A percentile compares a stretch with the other conserved stretches of the same genome.
Conservation (phyloP, 2,329 filamentous ascomycete species). For the Lachnellula arida region DNA sequence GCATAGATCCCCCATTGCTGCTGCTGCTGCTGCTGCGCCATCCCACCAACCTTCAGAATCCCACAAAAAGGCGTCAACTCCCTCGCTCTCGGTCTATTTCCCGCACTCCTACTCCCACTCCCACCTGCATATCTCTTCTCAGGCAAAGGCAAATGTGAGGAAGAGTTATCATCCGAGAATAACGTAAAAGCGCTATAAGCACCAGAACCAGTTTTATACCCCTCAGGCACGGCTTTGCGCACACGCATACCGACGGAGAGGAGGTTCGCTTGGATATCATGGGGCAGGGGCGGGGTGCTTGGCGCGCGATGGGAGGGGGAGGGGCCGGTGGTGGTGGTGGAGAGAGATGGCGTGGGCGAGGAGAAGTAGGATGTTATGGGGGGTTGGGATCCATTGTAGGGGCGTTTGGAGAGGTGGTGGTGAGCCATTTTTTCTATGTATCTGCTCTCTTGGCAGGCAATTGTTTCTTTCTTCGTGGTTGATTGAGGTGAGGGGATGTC, state of each 20-base stretch:
- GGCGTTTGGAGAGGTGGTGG: slow-evolving; percentile 45
- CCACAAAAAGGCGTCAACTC: slow-evolving; percentile 81
- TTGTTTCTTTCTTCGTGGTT: too few relatives aligned
- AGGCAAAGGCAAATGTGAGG: slow-evolving; percentile 8
- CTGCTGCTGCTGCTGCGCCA: slow-evolving; percentile 43
- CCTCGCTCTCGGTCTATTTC: slow-evolving; percentile 30
- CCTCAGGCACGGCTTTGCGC: slow-evolving; percentile 87
- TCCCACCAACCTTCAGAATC: slow-evolving; percentile 68
- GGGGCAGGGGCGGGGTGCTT: slow-evolving; percentile 27
- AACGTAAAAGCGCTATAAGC: slow-evolving; percentile 47
- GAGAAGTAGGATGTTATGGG: slow-evolving; percentile 59
- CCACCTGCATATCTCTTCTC: slow-evolving; percentile 11
- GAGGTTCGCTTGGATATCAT: slow-evolving; percentile 72
- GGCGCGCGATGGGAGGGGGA: slow-evolving; percentile 33
- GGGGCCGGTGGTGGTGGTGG: slow-evolving; percentile 34
- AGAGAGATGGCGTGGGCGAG: slow-evolving; percentile 20
- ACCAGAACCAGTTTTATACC: slow-evolving; percentile 77
- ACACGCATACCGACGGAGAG: slow-evolving; percentile 91
- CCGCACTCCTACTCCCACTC: slow-evolving; percentile 1
- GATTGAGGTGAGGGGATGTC: not conserved
- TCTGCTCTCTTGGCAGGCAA: not conserved
- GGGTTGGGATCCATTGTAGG: slow-evolving; percentile 55
- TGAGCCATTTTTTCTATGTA: slow-evolving; percentile 18
- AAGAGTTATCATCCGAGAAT: slow-evolving; percentile 38
- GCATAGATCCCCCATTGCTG: slow-evolving; percentile 14